phyloP scores from a whole-genome alignment of 352 stramenopile genomes.

The Plasmopara viticola region DNA sequence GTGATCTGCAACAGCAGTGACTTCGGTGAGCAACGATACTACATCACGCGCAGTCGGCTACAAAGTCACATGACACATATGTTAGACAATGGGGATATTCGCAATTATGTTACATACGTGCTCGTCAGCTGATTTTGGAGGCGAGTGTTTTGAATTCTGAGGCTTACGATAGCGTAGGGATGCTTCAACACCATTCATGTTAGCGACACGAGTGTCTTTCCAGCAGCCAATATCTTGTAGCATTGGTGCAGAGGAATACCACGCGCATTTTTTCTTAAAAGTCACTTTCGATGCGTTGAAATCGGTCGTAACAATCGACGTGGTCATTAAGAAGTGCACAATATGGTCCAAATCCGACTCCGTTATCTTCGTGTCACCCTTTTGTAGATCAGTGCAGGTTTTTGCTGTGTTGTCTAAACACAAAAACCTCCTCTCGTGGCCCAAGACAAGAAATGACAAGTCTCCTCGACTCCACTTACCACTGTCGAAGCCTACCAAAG shows the following conservation, averaged over 20 bases:
- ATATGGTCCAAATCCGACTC: slow-evolving; percentile 42
- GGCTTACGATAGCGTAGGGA: slow-evolving; percentile 36
- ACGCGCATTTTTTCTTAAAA: slow-evolving; percentile 43
- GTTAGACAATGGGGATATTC: neutral
- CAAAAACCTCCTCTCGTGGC: slow-evolving; percentile 32
- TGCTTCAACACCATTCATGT: slow-evolving; percentile 47
- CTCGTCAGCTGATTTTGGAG: slow-evolving; percentile 10
- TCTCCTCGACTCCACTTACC: slow-evolving; percentile 56
- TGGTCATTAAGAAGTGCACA: slow-evolving; percentile 58
- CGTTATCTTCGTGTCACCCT: slow-evolving; percentile 17
- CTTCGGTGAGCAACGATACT: slow-evolving; percentile 28
- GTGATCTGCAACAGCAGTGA: slow-evolving; percentile 10
- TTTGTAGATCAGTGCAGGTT: slow-evolving; percentile 42
- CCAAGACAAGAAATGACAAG: slow-evolving; percentile 57
- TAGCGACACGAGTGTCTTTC: slow-evolving; percentile 41
- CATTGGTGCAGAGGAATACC: slow-evolving; percentile 36
- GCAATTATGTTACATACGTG: slow-evolving; percentile 10
- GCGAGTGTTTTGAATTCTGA: slow-evolving; percentile 37
- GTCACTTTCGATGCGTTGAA: slow-evolving; percentile 33
- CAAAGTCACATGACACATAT: neutral
- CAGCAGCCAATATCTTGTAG: slow-evolving; percentile 45
- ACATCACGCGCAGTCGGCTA: slow-evolving; percentile 24
- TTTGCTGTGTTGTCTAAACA: slow-evolving; percentile 50
- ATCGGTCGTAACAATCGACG: slow-evolving; percentile 46
- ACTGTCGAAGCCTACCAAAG: slow-evolving; percentile 59